Evolutionary conservation across 192 early-diverging fungal genomes (phyloP).

Genomic region (Rhizoclosmatium globosum): DNA sequence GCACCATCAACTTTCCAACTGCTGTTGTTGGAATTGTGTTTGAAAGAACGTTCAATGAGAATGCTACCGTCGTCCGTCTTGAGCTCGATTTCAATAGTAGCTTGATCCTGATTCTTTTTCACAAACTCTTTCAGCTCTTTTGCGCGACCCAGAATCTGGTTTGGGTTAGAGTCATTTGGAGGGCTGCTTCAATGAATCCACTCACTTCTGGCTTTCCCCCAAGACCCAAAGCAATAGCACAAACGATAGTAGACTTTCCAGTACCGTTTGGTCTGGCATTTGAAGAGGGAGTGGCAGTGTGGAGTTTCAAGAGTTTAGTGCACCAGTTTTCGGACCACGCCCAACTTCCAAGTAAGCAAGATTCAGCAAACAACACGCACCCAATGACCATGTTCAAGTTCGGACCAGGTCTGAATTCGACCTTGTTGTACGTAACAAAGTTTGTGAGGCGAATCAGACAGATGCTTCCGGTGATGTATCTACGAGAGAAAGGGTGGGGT

Average conservation of each 20-base stretch:
- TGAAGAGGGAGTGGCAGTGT: background rate
- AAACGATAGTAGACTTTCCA: constrained; percentile 95
- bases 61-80: constrained; percentile 51
- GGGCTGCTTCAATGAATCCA: background rate
- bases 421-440: constrained; percentile 95
- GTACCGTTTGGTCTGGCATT: constrained; percentile 82
- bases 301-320: background rate
- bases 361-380: background rate
- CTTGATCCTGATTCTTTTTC: constrained; percentile 83
- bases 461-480: constrained; percentile 67
- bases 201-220: constrained; percentile 73
- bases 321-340: background rate
- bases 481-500: background rate
- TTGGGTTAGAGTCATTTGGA: background rate
- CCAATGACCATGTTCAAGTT: constrained; percentile 90
- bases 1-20: constrained; percentile 88
- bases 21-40: constrained; percentile 70
- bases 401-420: constrained; percentile 87
- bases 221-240: constrained; percentile 94
- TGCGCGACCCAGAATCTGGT: constrained; percentile 81
- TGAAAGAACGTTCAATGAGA: constrained; percentile 43
- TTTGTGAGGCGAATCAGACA: constrained; percentile 79
- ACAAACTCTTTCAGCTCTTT: constrained; percentile 93
- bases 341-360: background rate
- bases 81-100: constrained; percentile 87